phyloP scores from a whole-genome alignment of 306 rosid genomes.

The Cucurbita maxima region DNA sequence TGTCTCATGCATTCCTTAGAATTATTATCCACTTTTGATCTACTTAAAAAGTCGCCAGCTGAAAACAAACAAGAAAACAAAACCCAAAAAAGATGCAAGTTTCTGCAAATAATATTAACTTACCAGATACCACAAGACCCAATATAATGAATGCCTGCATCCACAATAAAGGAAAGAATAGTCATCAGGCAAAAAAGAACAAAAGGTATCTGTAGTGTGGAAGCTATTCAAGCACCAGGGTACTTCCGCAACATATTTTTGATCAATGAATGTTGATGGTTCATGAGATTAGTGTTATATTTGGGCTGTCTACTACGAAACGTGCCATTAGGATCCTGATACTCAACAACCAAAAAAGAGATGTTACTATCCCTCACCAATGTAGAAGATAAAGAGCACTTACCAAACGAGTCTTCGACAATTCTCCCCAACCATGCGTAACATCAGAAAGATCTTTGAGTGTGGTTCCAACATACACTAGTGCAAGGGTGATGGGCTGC shows the following conservation, averaged over 20 bases:
- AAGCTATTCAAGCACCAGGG: not conserved
- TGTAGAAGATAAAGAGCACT: constrained; percentile 3
- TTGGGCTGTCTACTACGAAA: not conserved
- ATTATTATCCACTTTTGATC: not conserved
- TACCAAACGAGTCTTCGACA: constrained; percentile 43
- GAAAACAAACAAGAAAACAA: not conserved
- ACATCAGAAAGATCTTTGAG: constrained; percentile 47
- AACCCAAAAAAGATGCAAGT: not conserved
- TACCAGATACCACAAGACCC: constrained; percentile 46
- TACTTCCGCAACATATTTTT: not conserved
- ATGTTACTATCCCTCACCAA: not conserved
- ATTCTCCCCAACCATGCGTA: constrained; percentile 42
- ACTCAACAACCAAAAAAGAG: not conserved
- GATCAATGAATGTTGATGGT: not conserved
- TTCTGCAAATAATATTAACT: constrained; percentile 5
- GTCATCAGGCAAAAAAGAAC: not conserved
- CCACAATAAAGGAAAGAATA: constrained; percentile 3
- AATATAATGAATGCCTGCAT: constrained; percentile 31
- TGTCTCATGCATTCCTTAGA: not conserved
- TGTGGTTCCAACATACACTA: constrained; percentile 44
- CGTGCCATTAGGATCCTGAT: not conserved
- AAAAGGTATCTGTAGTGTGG: not conserved
- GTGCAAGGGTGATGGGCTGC: constrained; percentile 47
- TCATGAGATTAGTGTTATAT: not conserved
- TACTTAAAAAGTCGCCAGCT: not conserved